Conservation (phyloP, 306 rosid genomes). For the Spatholobus suberectus region DNA sequence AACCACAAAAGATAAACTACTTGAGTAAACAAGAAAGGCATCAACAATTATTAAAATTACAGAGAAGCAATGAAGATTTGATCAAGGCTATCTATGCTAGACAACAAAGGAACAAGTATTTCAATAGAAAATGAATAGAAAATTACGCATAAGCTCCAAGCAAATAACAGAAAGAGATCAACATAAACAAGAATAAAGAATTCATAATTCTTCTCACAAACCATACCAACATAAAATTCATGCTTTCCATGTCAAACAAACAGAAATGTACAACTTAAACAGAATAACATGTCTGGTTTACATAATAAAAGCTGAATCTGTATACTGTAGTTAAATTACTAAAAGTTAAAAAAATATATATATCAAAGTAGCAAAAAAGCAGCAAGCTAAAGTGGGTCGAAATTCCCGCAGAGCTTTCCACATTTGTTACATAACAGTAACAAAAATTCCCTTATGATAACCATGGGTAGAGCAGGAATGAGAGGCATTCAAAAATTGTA, state of each 20-base stretch:
- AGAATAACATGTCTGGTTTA: background rate
- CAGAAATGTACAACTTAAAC: background rate
- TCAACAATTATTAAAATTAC: background rate
- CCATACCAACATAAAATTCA: conserved; percentile 3
- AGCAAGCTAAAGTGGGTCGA: conserved; percentile 2
- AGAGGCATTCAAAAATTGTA: background rate
- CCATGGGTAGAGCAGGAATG: conserved; percentile 1
- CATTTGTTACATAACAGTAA: background rate
- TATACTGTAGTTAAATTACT: no score
- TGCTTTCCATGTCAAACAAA: conserved; percentile 30
- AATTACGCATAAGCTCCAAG: background rate
- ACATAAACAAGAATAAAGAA: conserved; percentile 22
- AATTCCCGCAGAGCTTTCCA: conserved; percentile 1
- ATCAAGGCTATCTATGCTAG: conserved; percentile 30
- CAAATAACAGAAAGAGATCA: conserved; percentile 15
- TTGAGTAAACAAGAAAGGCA: conserved; percentile 28
- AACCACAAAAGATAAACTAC: conserved; percentile 22
- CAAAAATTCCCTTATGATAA: conserved; percentile 18
- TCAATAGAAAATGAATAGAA: conserved; percentile 35
- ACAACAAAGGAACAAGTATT: background rate
- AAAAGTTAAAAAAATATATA: no score
- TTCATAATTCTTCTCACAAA: conserved; percentile 25
- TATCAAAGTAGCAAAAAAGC: background rate
- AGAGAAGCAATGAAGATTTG: conserved; percentile 27
- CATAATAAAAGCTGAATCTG: conserved; percentile 5